Evolutionary conservation across 805 yeast genomes (phyloP).

Genomic region (Zygoascus ofunaensis): DNA sequence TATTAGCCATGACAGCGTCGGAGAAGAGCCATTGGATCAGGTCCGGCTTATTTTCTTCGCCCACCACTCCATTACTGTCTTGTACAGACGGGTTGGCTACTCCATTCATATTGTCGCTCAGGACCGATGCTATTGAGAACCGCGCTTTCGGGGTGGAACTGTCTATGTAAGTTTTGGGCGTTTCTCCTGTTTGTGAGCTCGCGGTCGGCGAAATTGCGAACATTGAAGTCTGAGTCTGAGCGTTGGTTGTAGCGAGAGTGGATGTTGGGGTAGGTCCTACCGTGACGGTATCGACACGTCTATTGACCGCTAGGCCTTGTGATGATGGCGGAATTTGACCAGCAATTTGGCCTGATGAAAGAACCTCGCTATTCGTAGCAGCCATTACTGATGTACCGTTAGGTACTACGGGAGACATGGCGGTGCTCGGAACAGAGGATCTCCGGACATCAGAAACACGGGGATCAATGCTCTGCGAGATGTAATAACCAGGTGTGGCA

Average conservation of each 20-base stretch:
- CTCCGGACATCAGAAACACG: neutral
- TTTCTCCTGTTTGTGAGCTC: neutral
- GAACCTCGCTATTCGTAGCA: no score
- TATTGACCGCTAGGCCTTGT: no score
- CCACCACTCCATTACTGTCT: neutral
- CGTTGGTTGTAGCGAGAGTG: neutral
- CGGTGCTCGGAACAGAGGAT: neutral
- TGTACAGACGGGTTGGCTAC: no score
- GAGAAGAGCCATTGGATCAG: slow-evolving; percentile 31
- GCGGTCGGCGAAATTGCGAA: neutral
- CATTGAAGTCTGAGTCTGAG: neutral
- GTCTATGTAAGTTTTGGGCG: neutral
- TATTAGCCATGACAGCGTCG: slow-evolving; percentile 25
- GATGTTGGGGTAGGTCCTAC: neutral
- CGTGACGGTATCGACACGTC: neutral
- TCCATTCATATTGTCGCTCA: neutral
- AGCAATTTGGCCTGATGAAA: no score
- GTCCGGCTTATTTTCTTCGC: slow-evolving; percentile 16
- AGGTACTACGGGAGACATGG: neutral
- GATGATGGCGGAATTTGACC: no score
- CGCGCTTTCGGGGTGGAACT: neutral
- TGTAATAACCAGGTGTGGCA: neutral
- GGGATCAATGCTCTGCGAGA: neutral
- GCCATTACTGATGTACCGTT: neutral
- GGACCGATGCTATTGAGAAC: neutral